These are phyloP conservation scores for Brassica incana DNA, from an alignment of 345 rosid species.

Conservation along the genomic window DNA sequence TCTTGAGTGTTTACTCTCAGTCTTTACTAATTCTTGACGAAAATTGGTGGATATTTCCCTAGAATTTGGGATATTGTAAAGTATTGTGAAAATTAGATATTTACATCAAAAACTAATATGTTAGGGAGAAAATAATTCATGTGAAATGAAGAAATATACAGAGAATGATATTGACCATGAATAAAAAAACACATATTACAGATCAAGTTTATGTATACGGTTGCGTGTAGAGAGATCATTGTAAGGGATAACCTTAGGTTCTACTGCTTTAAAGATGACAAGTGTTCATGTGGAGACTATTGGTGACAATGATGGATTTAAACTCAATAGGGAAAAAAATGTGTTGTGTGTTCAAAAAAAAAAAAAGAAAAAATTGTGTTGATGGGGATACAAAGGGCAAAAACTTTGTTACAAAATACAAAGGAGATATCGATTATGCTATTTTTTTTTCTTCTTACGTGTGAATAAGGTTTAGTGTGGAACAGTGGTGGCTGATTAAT, in stretches of 20 bases:
- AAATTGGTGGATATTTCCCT: too few relatives aligned
- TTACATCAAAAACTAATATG: too few relatives aligned
- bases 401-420: conserved; percentile 38
- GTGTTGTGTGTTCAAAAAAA: neutral
- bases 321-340: conserved; percentile 29
- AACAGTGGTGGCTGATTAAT: conserved; percentile 37
- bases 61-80: too few relatives aligned
- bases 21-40: too few relatives aligned
- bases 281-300: conserved; percentile 74
- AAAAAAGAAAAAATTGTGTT: conserved; percentile 6
- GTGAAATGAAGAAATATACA: too few relatives aligned
- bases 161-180: too few relatives aligned
- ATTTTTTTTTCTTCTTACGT: conserved; percentile 13
- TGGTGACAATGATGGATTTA: conserved; percentile 52
- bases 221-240: conserved; percentile 40
- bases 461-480: conserved; percentile 37
- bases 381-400: conserved; percentile 31
- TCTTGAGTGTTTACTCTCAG: too few relatives aligned
- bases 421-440: conserved; percentile 30
- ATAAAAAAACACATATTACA: too few relatives aligned
- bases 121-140: too few relatives aligned
- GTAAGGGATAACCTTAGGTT: conserved; percentile 74
- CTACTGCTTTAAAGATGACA: conserved; percentile 67
- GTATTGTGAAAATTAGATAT: too few relatives aligned
- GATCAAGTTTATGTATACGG: too few relatives aligned